Percentiles rank a stretch among this genome's conserved stretches.
These are phyloP conservation scores for Cystobasidiaceae sp. DNA, from an alignment of 1,284 basidiomycete genomes.

Conservation along the genomic window DNA sequence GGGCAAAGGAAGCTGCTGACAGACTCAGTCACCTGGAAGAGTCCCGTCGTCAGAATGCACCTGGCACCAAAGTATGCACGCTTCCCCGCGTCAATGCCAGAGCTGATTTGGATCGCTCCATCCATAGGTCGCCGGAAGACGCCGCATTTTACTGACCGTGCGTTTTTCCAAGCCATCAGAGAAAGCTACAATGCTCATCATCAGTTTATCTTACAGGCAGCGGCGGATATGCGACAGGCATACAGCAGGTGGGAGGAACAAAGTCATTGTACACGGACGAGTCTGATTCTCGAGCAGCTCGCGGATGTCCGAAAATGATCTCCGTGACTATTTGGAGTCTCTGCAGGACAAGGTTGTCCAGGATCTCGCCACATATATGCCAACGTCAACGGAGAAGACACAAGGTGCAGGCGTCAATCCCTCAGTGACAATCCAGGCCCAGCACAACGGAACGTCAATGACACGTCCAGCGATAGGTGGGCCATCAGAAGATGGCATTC, in stretches of 20 bases:
- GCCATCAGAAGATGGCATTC: too few species aligned
- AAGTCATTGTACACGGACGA: too few species aligned
- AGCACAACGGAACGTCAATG: too few species aligned
- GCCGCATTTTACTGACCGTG: constrained; percentile 64
- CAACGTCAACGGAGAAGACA: too few species aligned
- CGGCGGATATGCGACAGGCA: constrained; percentile 1
- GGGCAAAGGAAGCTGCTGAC: constrained; percentile 60
- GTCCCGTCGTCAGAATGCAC: constrained; percentile 57
- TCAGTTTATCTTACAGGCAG: not conserved
- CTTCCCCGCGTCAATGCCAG: not conserved
- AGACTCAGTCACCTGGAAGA: constrained; percentile 59
- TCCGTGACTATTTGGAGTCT: not conserved
- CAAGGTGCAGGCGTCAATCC: too few species aligned
- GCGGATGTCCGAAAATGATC: constrained; percentile 14
- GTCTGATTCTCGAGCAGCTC: not conserved
- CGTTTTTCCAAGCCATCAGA: not conserved
- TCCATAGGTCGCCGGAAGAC: constrained; percentile 52
- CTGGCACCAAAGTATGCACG: constrained; percentile 52
- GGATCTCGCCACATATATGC: not conserved
- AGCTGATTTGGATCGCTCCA: not conserved
- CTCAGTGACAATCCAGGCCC: too few species aligned
- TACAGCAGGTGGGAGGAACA: not conserved
- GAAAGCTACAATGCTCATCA: not conserved
- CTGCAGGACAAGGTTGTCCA: constrained; percentile 4
- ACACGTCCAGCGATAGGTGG: too few species aligned